Evolutionary conservation across 345 rosid genomes (phyloP), one percentile per base, ranked within the genome.

Genomic region (Gynandropsis gynandra): DNA sequence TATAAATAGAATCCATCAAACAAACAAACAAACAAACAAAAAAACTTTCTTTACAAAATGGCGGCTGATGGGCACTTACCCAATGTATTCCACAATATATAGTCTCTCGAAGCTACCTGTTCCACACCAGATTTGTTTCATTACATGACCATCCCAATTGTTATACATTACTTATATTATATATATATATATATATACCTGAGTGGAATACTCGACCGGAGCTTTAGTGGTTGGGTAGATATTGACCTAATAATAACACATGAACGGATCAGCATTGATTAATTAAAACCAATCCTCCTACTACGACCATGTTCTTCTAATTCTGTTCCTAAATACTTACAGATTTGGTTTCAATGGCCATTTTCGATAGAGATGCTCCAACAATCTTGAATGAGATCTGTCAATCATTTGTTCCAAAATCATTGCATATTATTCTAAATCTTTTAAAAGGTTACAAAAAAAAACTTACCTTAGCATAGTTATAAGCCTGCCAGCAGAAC

Each of bases 401-500:
- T 41, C 53, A 10, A 61, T 47, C 17, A 56, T 12, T 20, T 58
- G 54, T 51, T 18, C 34, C 42, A 32, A 36, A 54, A 48, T 5
- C 29, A 2, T 5, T 5, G 29, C 29, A 2, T 5, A 24, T 24
- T 24, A 19, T 15, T 50, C 50, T 19, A 5, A 42, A 64, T 7
- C 8, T 19, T 45, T 39, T 38, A 12, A 41, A 63, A 32, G 46
- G 50, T 39, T 36, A 36, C 13, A 7, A 9, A n/a, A 9, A 16
- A 19, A 33, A 29, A 7, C 42, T 59, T 74, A 82, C 83, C 72
- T 87, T 92, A 15, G 98, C 96, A 63, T 80, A 87, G 68, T 75
- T 74, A 74, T 87, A 92, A 17, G 96, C 96, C 52, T 79, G 87
- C 95, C 98, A 92, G 66, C 87, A 84, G 63, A 84, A 87, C 1